These are phyloP conservation scores for Beverwykella pulmonaria DNA, from an alignment of 495 filamentous ascomycete species.

Conservation along the genomic window DNA sequence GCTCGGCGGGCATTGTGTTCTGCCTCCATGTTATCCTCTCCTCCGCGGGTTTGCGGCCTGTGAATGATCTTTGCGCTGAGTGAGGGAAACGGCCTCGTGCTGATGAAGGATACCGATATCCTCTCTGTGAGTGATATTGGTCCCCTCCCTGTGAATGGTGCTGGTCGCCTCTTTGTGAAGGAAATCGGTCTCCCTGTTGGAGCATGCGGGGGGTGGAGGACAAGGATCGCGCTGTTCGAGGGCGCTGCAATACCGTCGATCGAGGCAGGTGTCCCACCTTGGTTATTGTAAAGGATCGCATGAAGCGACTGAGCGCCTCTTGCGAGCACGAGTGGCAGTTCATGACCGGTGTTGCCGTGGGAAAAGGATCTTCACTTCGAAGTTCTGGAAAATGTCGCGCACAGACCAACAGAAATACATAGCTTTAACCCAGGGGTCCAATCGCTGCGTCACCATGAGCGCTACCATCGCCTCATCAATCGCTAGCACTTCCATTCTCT, in stretches of 20 bases:
- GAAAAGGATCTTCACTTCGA: conserved; percentile 2
- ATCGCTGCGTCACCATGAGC: not conserved
- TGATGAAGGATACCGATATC: not conserved
- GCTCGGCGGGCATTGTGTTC: not conserved
- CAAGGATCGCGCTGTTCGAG: not conserved
- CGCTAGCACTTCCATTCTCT: not conserved
- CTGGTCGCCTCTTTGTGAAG: not conserved
- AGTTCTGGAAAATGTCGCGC: conserved; percentile 1
- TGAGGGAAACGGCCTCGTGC: not conserved
- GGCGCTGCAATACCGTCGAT: not conserved
- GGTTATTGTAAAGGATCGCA: conserved; percentile 51
- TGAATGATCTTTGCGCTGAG: not conserved
- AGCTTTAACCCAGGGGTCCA: not conserved
- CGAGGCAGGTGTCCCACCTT: not conserved
- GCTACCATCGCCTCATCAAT: not conserved
- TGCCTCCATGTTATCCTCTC: not conserved
- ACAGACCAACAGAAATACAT: conserved; percentile 4
- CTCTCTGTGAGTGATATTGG: not conserved
- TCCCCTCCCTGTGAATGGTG: not conserved
- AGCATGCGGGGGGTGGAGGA: conserved; percentile 3
- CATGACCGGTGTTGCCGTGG: conserved; percentile 43
- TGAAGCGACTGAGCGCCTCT: conserved; percentile 53
- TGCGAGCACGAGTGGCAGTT: conserved; percentile 51
- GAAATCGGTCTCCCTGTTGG: not conserved
- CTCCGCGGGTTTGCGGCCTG: conserved; percentile 8